Evolutionary conservation across 148 eudicot species (phyloP).

Genomic region (Silene latifolia): DNA sequence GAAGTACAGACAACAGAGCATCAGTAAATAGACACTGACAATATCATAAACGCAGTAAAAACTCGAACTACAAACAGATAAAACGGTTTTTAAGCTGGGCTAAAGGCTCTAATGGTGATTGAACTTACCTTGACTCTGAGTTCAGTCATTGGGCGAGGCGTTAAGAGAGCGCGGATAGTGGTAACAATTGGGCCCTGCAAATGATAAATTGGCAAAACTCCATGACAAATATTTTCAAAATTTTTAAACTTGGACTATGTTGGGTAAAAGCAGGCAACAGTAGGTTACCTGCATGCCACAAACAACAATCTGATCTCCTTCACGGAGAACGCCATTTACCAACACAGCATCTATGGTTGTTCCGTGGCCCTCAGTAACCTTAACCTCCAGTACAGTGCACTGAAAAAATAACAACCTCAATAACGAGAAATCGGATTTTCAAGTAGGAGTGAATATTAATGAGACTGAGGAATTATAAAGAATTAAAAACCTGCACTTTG

Average conservation of each 20-base stretch:
- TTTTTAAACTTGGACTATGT: too few relatives aligned
- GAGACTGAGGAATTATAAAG: too few relatives aligned
- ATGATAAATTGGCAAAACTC: not conserved
- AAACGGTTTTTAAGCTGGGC: too few relatives aligned
- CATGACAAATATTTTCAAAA: not conserved
- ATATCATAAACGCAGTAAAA: too few relatives aligned
- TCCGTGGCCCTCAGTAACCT: slow-evolving; percentile 89
- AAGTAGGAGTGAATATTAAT: too few relatives aligned
- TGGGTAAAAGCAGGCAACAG: not conserved
- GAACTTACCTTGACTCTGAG: slow-evolving; percentile 77
- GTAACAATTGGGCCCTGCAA: slow-evolving; percentile 85
- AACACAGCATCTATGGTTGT: slow-evolving; percentile 86
- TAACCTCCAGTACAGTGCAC: slow-evolving; percentile 97
- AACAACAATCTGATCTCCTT: slow-evolving; percentile 89
- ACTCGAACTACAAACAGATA: too few relatives aligned
- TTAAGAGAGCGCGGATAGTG: slow-evolving; percentile 75
- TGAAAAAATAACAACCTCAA: slow-evolving; percentile 27
- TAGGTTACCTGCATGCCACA: slow-evolving; percentile 79
- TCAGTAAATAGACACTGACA: not conserved
- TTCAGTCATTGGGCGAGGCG: slow-evolving; percentile 98
- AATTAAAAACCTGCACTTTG: slow-evolving; percentile 48
- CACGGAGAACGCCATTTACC: slow-evolving; percentile 85
- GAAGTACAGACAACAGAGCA: slow-evolving; percentile 9
- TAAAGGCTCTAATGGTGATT: too few relatives aligned
- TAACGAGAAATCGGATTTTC: slow-evolving; percentile 16